Conservation (phyloP, 257 asterid species). For the Ajuga chamaepitys region DNA sequence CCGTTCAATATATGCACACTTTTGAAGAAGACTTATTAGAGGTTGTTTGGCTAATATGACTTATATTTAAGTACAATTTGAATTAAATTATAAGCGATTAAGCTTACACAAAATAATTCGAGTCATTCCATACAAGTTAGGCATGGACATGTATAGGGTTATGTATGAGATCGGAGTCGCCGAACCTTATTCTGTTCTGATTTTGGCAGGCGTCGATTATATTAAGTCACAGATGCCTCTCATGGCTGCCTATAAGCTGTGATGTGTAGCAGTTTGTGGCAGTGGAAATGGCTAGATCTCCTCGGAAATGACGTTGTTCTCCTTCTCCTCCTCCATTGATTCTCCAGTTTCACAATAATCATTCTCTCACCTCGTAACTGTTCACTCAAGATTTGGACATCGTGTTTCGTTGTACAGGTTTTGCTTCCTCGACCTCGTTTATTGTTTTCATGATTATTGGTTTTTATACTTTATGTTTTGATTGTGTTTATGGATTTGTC, state of each 20-base stretch:
- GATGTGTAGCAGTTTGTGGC: constrained; percentile 62
- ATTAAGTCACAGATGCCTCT: constrained; percentile 9
- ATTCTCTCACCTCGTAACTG: constrained; percentile 13
- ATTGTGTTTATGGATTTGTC: not conserved
- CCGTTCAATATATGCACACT: too few species aligned
- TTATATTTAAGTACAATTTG: too few species aligned
- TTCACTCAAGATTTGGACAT: not conserved
- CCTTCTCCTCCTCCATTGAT: constrained; percentile 1
- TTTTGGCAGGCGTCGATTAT: not conserved
- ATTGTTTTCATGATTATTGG: constrained; percentile 15
- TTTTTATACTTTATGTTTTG: not conserved
- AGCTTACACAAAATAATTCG: too few species aligned
- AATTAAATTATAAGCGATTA: too few species aligned
- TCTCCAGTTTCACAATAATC: not conserved
- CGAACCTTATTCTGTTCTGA: constrained; percentile 18
- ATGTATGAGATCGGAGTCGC: not conserved
- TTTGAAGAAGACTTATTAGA: too few species aligned
- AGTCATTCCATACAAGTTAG: too few species aligned
- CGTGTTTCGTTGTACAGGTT: constrained; percentile 18
- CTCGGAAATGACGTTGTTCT: constrained; percentile 21
- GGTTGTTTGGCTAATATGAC: too few species aligned
- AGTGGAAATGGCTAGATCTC: constrained; percentile 54
- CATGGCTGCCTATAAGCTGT: constrained; percentile 43
- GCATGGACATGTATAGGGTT: too few species aligned
- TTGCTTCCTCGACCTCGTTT: constrained; percentile 20